Base-by-base conservation (phyloP, 805 yeast species). In the Candida hispaniensis region DNA sequence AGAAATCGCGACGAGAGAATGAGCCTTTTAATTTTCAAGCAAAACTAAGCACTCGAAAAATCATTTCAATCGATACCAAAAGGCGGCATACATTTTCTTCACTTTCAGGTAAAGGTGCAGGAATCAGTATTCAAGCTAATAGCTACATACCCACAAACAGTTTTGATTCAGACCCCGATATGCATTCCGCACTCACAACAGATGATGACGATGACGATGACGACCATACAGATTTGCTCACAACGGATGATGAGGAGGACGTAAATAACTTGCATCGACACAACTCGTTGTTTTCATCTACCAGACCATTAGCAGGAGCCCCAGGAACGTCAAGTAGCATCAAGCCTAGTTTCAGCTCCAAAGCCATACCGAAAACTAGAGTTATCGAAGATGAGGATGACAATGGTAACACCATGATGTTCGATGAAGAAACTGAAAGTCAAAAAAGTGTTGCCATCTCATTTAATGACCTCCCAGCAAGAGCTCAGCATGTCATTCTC, bases 401-500 rank as follows among this genome's bases (percentile, higher is more conserved):
- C 7, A 50, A 46, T 2, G 48, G 50, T 12, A 41, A 44, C 20
- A 41, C 53, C 3, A 49, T 49, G 18, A 49, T 46, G 49, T 49
- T 49, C 45, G 52, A 45, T 15, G 32, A 41, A 10, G 39, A 29
- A 13, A 35, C 25, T 39, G 30, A 36, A 10, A 38, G 39, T 6
- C 15, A 38, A 2, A 24, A 32, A 7, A 22, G 28, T 10, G 21
- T 20, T 18, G 30, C 20, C 23, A 48, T 64, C 13, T 68, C 79
- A 1, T 86, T 86, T 57, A 79, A 83, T 52, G 91, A 81, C 42
- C 56, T 88, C n/a, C 94, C 96, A 0, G 91, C 94, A 6, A 72
- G 73, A 45, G 91, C 93, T 0, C 98, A 88, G 54, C 94, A 86
- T 52, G 54, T 88, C 34, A 78, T 91, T 32, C 60, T 91, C 45